Conservation (phyloP, 1,284 basidiomycete species). For the Puccinia sorghi region DNA sequence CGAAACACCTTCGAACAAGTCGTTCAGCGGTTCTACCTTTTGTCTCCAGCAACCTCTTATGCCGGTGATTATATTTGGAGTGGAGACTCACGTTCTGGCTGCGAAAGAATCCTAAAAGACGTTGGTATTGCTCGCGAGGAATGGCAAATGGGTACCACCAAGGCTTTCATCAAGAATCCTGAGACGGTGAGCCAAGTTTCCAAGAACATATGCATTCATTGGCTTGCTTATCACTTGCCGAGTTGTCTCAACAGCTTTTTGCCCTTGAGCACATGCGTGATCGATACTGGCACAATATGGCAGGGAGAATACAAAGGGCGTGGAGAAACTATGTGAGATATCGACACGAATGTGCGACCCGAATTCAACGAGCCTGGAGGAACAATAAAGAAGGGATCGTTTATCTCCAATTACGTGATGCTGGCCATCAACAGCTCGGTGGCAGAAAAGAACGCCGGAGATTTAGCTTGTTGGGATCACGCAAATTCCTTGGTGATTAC, state of each 20-base stretch:
- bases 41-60: constrained; percentile 93
- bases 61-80: constrained; percentile 98
- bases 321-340: constrained; percentile 94
- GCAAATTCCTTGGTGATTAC: constrained; percentile 96
- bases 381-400: constrained; percentile 92
- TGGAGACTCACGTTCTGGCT: constrained; percentile 85
- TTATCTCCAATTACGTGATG: constrained; percentile 85
- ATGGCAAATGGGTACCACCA: constrained; percentile 99
- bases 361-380: constrained; percentile 98
- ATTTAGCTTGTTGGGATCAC: constrained; percentile 89
- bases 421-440: constrained; percentile 87
- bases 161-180: constrained; percentile 99
- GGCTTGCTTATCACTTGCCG: not conserved
- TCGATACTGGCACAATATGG: constrained; percentile 99
- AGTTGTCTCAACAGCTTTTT: constrained; percentile 69
- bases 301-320: constrained; percentile 89
- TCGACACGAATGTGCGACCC: constrained; percentile 88
- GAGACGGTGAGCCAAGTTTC: constrained; percentile 72
- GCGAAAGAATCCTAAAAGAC: constrained; percentile 87
- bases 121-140: constrained; percentile 94
- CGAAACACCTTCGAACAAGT: constrained; percentile 98
- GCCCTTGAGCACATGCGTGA: constrained; percentile 98
- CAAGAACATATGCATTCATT: not conserved
- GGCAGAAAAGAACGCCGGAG: constrained; percentile 89
- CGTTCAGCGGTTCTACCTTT: constrained; percentile 91